Evolutionary conservation across 176 grass and related monocot genomes (phyloP).

Genomic region (Raddia distichophylla): DNA sequence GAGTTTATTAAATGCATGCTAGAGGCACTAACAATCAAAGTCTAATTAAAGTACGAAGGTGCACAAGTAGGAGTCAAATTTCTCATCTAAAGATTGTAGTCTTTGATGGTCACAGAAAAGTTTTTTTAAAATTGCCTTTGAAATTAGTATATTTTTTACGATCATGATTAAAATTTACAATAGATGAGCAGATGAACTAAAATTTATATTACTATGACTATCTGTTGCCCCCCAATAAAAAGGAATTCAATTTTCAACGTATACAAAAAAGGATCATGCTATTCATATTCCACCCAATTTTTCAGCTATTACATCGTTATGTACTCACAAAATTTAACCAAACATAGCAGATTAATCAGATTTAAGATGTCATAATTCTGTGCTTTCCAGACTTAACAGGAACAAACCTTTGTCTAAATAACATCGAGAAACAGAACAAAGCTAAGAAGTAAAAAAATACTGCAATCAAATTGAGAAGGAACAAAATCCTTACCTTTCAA

Average conservation of each 20-base stretch:
- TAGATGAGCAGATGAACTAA: neutral
- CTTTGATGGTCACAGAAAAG: neutral
- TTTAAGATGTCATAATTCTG: neutral
- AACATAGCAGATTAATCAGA: neutral
- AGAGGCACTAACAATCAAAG: too few relatives aligned
- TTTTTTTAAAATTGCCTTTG: neutral
- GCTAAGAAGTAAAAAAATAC: neutral
- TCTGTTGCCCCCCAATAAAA: neutral
- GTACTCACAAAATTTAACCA: neutral
- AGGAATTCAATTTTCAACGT: conserved; percentile 13
- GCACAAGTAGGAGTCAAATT: neutral
- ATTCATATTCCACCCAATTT: neutral
- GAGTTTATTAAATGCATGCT: neutral
- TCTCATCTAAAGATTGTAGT: neutral
- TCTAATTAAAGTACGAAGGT: neutral
- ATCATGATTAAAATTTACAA: conserved; percentile 10
- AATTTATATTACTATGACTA: neutral
- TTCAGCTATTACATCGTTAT: neutral
- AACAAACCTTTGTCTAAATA: neutral
- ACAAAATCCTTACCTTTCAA: conserved; percentile 40
- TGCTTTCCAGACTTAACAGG: neutral
- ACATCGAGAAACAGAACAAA: neutral
- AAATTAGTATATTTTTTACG: neutral
- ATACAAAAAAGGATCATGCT: neutral
- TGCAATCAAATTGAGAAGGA: neutral